Base-by-base conservation (phyloP, 1,139 yeast species). In the Diutina ranongensis region DNA sequence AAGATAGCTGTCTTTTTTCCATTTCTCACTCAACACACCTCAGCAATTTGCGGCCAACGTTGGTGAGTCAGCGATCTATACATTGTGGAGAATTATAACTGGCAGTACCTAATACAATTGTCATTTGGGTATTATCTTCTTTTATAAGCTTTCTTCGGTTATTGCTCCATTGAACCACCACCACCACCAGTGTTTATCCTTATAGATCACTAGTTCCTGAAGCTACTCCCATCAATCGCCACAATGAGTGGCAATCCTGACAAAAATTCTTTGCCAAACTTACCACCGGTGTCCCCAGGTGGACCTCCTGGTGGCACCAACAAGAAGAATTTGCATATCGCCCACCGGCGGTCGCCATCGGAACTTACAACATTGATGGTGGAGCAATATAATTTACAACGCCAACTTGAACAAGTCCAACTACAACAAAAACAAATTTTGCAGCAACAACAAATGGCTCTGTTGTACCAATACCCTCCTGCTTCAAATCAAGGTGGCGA, bases 331-430 rank as follows among this genome's bases (percentile, higher is more conserved):
- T 62, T 89, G 52, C 94, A 87, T 64, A 88, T 89, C 54, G 97
- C 97, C 22, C 97, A 89, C 59, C 76, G 97, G 57, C 75, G 96
- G 50, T 84, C 97, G 3, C 97, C 97, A 21, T 80, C 92, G 54
- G 98, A 92, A 61, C 72, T 92, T 61, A 89, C 97, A n/a, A 85
- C 85, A 49, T 70, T 92, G 52, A 89, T 92, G 95, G 80, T 85
- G 55, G 96, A 88, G 62, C 97, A 88, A 60, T 79, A 89, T 62
- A 88, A 92, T 52, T 73, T 92, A 49, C 97, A 89, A 62, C 87
- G 94, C 55, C 97, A 89, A 61, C 72, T 88, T 65, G 97, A 89
- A 57, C 74, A 80, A 53, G 94, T 86, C 3, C 95, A 88, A 60
- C 89, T 85, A 16, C 96, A 89, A 60, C 96, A 85, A 59, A 92